Conservation (phyloP, 2,329 filamentous ascomycete genomes). For the Aspergillus sp. region DNA sequence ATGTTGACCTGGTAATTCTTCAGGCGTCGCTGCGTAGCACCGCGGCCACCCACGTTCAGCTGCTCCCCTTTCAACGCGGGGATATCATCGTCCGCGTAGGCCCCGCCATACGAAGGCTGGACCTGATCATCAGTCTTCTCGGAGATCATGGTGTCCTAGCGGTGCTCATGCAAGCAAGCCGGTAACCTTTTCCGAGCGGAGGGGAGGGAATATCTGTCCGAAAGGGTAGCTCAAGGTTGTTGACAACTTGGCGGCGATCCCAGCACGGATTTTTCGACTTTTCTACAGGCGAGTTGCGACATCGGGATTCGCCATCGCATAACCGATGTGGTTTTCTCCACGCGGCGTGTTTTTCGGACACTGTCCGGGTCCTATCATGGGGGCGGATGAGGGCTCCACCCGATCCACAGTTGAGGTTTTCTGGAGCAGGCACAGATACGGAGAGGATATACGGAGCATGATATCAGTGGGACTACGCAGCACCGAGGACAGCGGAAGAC, state of each 20-base stretch:
- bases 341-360: background rate
- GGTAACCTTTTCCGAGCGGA: background rate
- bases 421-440: background rate
- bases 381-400: background rate
- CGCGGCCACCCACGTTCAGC: slow-evolving; percentile 35
- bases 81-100: slow-evolving; percentile 3
- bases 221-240: background rate
- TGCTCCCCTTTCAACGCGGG: slow-evolving; percentile 24
- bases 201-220: background rate
- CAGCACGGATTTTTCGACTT: background rate
- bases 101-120: background rate
- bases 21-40: slow-evolving; percentile 33
- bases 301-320: slow-evolving; percentile 1
- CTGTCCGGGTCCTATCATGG: background rate
- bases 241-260: background rate
- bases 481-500: background rate
- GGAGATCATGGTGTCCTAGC: background rate
- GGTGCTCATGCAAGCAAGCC: background rate
- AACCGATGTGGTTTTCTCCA: background rate
- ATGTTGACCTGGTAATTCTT: slow-evolving; percentile 34
- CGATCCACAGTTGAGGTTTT: background rate
- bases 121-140: background rate
- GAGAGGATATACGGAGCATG: background rate
- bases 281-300: background rate
- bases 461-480: background rate